phyloP scores from a whole-genome alignment of 192 early-diverging fungal species.

The Coemansia pectinata region DNA sequence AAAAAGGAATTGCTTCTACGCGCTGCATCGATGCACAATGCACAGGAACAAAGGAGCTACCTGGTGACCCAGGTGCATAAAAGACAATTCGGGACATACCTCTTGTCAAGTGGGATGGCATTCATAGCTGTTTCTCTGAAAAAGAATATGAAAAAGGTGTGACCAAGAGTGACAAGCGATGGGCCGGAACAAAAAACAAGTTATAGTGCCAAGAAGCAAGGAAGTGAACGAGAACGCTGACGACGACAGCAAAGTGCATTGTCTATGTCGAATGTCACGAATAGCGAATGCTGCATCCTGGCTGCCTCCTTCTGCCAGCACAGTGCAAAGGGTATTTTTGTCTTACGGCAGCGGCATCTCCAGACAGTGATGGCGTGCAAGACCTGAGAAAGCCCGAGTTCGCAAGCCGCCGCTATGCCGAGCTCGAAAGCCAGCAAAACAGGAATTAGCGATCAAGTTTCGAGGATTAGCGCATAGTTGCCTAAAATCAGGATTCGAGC shows the following conservation, averaged over 20 bases:
- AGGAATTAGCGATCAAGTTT: not conserved
- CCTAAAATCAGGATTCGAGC: not conserved
- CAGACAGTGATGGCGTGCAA: not conserved
- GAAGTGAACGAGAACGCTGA: not conserved
- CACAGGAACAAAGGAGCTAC: constrained; percentile 1
- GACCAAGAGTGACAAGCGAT: not conserved
- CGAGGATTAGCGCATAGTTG: not conserved
- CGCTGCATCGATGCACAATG: constrained; percentile 6
- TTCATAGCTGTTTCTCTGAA: not conserved
- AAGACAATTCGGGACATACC: not conserved
- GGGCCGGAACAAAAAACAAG: not conserved
- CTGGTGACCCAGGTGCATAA: constrained; percentile 5
- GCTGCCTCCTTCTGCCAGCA: not conserved
- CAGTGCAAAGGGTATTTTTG: not conserved
- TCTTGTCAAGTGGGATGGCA: not conserved
- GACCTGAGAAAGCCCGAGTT: not conserved
- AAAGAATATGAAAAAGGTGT: not conserved
- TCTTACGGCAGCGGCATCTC: not conserved
- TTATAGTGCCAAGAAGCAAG: not conserved
- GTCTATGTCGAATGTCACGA: constrained; percentile 1
- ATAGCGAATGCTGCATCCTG: not conserved
- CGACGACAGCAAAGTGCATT: not conserved
- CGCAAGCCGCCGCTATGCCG: not conserved
- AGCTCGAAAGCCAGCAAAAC: not conserved
- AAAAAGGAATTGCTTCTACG: not conserved